phyloP scores from a whole-genome alignment of 2,329 filamentous ascomycete species.

The Penicillium sp. region DNA sequence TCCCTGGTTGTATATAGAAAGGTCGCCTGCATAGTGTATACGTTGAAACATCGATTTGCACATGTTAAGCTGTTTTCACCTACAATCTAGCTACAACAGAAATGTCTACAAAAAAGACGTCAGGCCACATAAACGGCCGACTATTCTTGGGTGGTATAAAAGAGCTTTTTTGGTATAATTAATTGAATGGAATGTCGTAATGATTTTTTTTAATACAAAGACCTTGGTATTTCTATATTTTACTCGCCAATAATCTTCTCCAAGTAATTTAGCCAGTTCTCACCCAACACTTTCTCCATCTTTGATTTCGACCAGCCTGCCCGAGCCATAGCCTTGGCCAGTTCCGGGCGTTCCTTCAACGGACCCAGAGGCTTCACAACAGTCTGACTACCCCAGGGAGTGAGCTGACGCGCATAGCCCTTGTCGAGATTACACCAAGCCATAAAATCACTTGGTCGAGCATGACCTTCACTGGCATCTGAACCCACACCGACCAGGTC shows the following conservation, averaged over 20 bases:
- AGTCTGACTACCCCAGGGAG: background rate
- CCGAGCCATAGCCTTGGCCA: background rate
- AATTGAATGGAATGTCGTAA: too few relatives aligned
- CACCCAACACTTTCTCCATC: background rate
- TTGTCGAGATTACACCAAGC: background rate
- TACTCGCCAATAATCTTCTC: background rate
- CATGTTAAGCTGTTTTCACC: too few relatives aligned
- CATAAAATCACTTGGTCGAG: background rate
- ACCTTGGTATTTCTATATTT: background rate
- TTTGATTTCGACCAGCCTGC: background rate
- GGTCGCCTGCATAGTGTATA: too few relatives aligned
- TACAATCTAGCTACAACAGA: too few relatives aligned
- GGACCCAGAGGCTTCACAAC: background rate
- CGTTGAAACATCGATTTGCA: too few relatives aligned
- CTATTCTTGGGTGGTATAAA: too few relatives aligned
- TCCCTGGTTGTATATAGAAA: too few relatives aligned
- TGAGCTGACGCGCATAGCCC: background rate
- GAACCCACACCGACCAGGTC: background rate
- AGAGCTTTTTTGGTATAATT: too few relatives aligned
- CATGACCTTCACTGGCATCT: background rate
- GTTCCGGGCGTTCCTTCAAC: background rate
- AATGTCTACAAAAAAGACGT: too few relatives aligned
- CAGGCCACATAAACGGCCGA: too few relatives aligned
- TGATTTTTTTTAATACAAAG: too few relatives aligned
- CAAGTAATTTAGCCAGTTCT: background rate